Conservation (phyloP, 2,329 filamentous ascomycete species). For the Xenoacremonium recifei region DNA sequence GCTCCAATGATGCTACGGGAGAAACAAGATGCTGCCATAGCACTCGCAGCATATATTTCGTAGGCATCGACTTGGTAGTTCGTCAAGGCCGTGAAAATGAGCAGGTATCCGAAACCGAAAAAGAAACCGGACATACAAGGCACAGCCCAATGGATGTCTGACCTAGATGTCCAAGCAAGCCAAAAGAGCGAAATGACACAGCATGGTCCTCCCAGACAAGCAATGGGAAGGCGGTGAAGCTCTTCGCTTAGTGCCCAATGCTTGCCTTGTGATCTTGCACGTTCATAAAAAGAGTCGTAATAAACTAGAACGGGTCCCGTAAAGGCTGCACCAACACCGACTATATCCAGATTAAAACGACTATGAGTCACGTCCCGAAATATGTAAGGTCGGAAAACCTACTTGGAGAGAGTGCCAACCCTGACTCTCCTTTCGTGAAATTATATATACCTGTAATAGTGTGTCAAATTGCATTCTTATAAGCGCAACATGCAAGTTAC, state of each 20-base stretch:
- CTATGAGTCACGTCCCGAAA: too few relatives aligned
- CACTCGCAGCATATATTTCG: conserved; percentile 63
- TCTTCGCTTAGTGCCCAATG: conserved; percentile 61
- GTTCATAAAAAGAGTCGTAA: conserved; percentile 61
- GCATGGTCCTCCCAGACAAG: conserved; percentile 64
- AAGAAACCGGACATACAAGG: conserved; percentile 57
- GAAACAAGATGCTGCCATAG: conserved; percentile 78
- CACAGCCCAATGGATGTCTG: conserved; percentile 46
- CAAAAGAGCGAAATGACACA: conserved; percentile 54
- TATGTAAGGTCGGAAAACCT: too few relatives aligned
- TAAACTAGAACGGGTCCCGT: conserved; percentile 57
- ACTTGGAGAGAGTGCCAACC: conserved; percentile 23
- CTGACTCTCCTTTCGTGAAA: background rate
- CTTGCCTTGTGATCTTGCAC: conserved; percentile 45
- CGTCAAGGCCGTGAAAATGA: conserved; percentile 59
- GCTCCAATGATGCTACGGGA: conserved; percentile 93
- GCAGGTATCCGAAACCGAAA: conserved; percentile 58
- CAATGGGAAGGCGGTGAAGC: conserved; percentile 66
- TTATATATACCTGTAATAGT: background rate
- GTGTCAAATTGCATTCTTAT: background rate
- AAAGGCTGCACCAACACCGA: conserved; percentile 59
- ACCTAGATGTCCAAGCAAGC: conserved; percentile 55
- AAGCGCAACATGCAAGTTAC: background rate
- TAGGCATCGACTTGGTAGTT: conserved; percentile 65
- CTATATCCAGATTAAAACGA: too few relatives aligned